Conservation (phyloP, 2,329 filamentous ascomycete genomes). For the Ophiocordyceps australis region DNA sequence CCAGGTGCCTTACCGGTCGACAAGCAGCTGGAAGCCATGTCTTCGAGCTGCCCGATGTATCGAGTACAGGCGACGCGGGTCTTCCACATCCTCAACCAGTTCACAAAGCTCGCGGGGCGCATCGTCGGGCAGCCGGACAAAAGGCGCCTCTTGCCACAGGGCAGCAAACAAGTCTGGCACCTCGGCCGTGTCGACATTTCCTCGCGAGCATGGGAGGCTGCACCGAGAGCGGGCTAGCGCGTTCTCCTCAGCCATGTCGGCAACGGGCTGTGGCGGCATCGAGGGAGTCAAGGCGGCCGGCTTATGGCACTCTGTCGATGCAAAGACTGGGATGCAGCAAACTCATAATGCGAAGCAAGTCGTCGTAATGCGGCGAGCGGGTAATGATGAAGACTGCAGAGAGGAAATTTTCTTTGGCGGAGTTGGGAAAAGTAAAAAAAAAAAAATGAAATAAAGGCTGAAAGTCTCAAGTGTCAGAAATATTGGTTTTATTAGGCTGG, state of each 20-base stretch:
- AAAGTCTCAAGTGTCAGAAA: too few species aligned
- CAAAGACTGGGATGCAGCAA: neutral
- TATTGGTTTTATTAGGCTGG: too few species aligned
- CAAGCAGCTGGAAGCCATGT: slow-evolving; percentile 45
- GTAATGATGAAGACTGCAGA: too few species aligned
- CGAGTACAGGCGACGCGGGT: slow-evolving; percentile 40
- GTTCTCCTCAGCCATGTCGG: too few species aligned
- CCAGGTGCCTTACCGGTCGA: slow-evolving; percentile 53
- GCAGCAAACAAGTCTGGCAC: slow-evolving; percentile 33
- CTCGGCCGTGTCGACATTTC: slow-evolving; percentile 4
- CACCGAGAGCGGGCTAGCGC: too few species aligned
- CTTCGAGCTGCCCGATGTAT: slow-evolving; percentile 42
- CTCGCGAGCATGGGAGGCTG: too few species aligned
- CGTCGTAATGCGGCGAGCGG: too few species aligned
- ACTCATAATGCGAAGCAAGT: too few species aligned
- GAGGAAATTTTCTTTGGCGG: too few species aligned
- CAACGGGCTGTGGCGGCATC: neutral
- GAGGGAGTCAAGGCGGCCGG: neutral
- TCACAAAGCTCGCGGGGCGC: slow-evolving; percentile 39
- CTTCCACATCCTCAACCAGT: slow-evolving; percentile 37
- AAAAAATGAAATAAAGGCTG: too few species aligned
- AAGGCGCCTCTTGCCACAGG: slow-evolving; percentile 43
- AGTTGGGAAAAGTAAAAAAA: too few species aligned
- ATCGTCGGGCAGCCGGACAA: slow-evolving; percentile 39
- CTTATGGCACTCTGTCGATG: slow-evolving; percentile 1